A percentile compares a stretch with the other conserved stretches of the same genome.
phyloP scores from a whole-genome alignment of 1,284 basidiomycete species.

The Naganishia sp. region DNA sequence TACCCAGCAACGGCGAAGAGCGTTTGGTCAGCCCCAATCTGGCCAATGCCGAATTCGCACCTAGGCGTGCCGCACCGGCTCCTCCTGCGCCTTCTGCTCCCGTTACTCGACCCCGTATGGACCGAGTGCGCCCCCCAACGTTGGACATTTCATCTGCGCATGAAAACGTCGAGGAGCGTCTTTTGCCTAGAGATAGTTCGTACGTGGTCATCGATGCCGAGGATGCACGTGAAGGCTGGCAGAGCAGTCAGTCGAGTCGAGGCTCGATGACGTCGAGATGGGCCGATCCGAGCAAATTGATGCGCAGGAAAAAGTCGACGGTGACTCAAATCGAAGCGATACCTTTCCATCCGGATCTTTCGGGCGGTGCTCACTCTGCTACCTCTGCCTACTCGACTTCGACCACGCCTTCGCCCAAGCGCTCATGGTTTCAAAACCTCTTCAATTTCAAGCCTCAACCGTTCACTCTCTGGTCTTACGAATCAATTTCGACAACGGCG shows the following conservation, averaged over 20 bases:
- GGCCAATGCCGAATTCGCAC: conserved; percentile 10
- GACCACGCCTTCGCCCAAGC: conserved; percentile 55
- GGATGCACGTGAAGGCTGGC: conserved; percentile 24
- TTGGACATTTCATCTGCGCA: conserved; percentile 7
- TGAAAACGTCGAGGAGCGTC: conserved; percentile 16
- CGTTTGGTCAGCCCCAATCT: neutral
- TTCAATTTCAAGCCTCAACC: conserved; percentile 80
- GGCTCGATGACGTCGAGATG: conserved; percentile 26
- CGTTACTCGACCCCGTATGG: conserved; percentile 15
- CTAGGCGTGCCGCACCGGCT: conserved; percentile 19
- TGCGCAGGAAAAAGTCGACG: conserved; percentile 46
- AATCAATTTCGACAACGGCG: conserved; percentile 47
- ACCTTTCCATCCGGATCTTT: conserved; percentile 39
- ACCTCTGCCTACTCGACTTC: conserved; percentile 29
- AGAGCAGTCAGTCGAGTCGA: conserved; percentile 26
- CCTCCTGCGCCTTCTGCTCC: neutral
- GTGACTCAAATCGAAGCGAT: conserved; percentile 36
- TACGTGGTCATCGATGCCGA: conserved; percentile 26
- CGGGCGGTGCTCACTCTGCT: conserved; percentile 36
- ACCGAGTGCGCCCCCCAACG: conserved; percentile 22
- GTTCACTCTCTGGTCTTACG: conserved; percentile 55
- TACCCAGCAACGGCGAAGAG: conserved; percentile 25
- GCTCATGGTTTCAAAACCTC: conserved; percentile 83
- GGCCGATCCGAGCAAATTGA: conserved; percentile 41
- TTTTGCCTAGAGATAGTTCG: conserved; percentile 24